Conservation (phyloP, 768 basidiomycete genomes). For the Leccinum subtestaceum region DNA sequence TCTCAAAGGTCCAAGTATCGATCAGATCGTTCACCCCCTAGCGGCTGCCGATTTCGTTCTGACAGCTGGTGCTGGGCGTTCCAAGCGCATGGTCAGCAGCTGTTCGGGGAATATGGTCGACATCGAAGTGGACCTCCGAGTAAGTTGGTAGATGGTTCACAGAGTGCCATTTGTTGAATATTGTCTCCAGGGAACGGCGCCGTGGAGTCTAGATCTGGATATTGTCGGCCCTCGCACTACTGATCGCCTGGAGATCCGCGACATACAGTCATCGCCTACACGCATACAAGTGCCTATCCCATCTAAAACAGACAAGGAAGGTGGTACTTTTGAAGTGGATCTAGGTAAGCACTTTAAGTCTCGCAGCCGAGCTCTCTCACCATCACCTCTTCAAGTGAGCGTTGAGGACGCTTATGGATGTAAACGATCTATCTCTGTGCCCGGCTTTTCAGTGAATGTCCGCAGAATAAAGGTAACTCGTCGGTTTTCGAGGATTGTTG, state of each 20-base stretch:
- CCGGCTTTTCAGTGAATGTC: constrained; percentile 84
- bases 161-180: constrained; percentile 1
- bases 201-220: constrained; percentile 86
- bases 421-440: constrained; percentile 67
- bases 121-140: constrained; percentile 78
- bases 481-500: neutral
- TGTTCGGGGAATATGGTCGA: constrained; percentile 77
- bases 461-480: constrained; percentile 66
- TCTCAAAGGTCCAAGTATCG: constrained; percentile 73
- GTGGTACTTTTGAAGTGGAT: constrained; percentile 78
- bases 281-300: constrained; percentile 69
- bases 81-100: constrained; percentile 60
- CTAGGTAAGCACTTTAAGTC: constrained; percentile 46
- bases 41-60: constrained; percentile 74
- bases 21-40: constrained; percentile 86
- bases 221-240: constrained; percentile 71
- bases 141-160: constrained; percentile 32
- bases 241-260: constrained; percentile 52
- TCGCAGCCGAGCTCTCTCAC: constrained; percentile 2
- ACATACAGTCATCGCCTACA: constrained; percentile 54
- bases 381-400: constrained; percentile 47
- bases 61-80: constrained; percentile 37
- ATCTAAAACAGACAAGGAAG: constrained; percentile 56
- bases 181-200: constrained; percentile 69
- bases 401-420: constrained; percentile 90